Base-by-base conservation (phyloP, 2,329 filamentous ascomycete species). In the Fusarium xylarioides region DNA sequence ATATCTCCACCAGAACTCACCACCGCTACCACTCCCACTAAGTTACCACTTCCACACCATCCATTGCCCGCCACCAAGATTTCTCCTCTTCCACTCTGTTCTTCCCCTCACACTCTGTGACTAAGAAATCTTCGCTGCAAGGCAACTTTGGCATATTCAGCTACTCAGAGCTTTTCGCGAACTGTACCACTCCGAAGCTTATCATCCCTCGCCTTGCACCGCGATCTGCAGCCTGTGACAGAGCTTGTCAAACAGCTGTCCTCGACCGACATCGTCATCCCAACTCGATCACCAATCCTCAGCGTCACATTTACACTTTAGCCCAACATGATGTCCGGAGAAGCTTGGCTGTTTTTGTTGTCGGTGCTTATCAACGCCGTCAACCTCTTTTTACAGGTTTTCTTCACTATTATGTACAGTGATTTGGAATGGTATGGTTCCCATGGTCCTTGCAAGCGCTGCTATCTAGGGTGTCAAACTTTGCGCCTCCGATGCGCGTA, bases 331-430 rank as follows among this genome's bases (percentile, higher is more conserved):
- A 98, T 98, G 95, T 97, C 95, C 81, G 95, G 95, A 85, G 95
- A 98, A 90, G 95, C 95, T 83, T 98, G 96, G 96, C 88, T 99
- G 83, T 99, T 97, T 88, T 91, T 99, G 80, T 89, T 99, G 85
- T 92, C 95, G 86, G 97, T 99, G 85, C 90, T 99, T 83, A 97
- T 99, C 88, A 99, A 99, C 88, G 96, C 96, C 87, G 95, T 99
- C 91, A 99, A 99, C 89, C 90, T 99, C 81, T 99, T 99, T 86
- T 90, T 99, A 66, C 97, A 99, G 87, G 96, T 99, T 79, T 99
- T 99, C 90, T 99, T 99, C 88, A 99, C 96, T 66, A 99, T 99
- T 82, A 99, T 99, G 97, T 99, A 98, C 87, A 97, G 94, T 85
- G 96, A 99, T 89, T 86, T 99, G 80, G 96, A 99, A 92, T 99